These are phyloP conservation scores for Pelargonium myrrhifolium DNA, from an alignment of 441 rosid species.

Conservation along the genomic window DNA sequence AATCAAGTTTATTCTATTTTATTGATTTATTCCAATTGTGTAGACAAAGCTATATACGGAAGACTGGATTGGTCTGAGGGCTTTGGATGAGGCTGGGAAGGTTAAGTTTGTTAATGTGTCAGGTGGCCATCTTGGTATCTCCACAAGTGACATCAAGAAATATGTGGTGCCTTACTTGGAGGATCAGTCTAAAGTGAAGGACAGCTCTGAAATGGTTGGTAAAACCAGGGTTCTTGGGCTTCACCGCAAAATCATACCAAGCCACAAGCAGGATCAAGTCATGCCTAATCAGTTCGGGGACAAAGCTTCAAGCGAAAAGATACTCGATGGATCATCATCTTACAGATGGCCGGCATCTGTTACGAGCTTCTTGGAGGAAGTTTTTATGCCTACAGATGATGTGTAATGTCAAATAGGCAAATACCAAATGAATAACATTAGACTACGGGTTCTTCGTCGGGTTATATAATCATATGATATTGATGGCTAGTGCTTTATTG, in stretches of 20 bases:
- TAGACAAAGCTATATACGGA: conserved; percentile 61
- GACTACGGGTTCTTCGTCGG: too few species aligned
- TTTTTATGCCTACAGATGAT: conserved; percentile 24
- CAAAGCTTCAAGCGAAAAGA: conserved; percentile 18
- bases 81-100: conserved; percentile 48
- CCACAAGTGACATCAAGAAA: conserved; percentile 37
- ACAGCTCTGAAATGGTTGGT: conserved; percentile 1
- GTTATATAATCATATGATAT: too few species aligned
- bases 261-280: conserved; percentile 15
- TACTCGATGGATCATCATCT: conserved; percentile 25
- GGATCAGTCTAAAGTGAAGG: conserved; percentile 15
- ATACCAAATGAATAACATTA: neutral
- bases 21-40: conserved; percentile 10
- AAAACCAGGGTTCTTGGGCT: neutral
- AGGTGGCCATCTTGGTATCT: conserved; percentile 58
- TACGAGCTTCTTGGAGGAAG: conserved; percentile 26
- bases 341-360: conserved; percentile 31
- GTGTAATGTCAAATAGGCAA: too few species aligned
- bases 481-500: neutral
- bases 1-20: neutral
- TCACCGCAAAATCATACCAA: conserved; percentile 12
- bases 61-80: conserved; percentile 69
- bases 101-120: conserved; percentile 45
- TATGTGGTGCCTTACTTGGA: conserved; percentile 49
- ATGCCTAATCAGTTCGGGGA: conserved; percentile 1